phyloP scores from a whole-genome alignment of 1,284 basidiomycete species.

The Veloporphyrellus conicus region DNA sequence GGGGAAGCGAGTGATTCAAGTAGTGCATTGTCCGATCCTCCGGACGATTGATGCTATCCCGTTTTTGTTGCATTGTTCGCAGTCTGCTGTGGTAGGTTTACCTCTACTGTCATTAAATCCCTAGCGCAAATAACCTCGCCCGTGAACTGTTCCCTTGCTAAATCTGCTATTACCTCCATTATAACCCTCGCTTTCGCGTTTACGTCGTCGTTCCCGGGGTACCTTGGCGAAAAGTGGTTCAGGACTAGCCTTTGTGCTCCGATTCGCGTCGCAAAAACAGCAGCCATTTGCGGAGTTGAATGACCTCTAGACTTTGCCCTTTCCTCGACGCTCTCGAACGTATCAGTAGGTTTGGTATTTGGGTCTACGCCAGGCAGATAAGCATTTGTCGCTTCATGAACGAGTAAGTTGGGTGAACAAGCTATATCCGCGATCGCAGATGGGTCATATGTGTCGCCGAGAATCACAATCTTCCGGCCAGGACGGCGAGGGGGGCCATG shows the following conservation, averaged over 20 bases:
- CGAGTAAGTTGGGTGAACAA: slow-evolving; percentile 58
- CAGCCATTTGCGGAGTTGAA: slow-evolving; percentile 91
- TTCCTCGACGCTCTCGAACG: slow-evolving; percentile 58
- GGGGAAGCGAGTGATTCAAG: slow-evolving; percentile 77
- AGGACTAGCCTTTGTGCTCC: slow-evolving; percentile 66
- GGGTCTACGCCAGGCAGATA: slow-evolving; percentile 69
- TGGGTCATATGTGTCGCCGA: slow-evolving; percentile 81
- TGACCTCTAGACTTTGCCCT: slow-evolving; percentile 81
- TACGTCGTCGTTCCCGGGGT: slow-evolving; percentile 52
- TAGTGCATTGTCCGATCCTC: slow-evolving; percentile 69
- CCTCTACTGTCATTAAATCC: slow-evolving; percentile 67
- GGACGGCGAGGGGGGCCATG: slow-evolving; percentile 63
- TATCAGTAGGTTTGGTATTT: slow-evolving; percentile 53
- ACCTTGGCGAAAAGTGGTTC: slow-evolving; percentile 81
- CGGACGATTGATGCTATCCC: slow-evolving; percentile 34
- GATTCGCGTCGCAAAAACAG: slow-evolving; percentile 70
- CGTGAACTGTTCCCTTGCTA: slow-evolving; percentile 53
- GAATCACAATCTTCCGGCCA: slow-evolving; percentile 72
- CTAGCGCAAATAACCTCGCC: slow-evolving; percentile 61
- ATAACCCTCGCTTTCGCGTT: slow-evolving; percentile 45
- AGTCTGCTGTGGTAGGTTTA: slow-evolving; percentile 38
- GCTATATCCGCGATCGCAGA: slow-evolving; percentile 58
- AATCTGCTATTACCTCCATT: slow-evolving; percentile 57
- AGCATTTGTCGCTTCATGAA: slow-evolving; percentile 91
- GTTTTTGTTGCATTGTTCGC: slow-evolving; percentile 11